Evolutionary conservation across 179 eudicot genomes (phyloP), one percentile per base, ranked within the genome.

Genomic region (Vitellaria paradoxa): DNA sequence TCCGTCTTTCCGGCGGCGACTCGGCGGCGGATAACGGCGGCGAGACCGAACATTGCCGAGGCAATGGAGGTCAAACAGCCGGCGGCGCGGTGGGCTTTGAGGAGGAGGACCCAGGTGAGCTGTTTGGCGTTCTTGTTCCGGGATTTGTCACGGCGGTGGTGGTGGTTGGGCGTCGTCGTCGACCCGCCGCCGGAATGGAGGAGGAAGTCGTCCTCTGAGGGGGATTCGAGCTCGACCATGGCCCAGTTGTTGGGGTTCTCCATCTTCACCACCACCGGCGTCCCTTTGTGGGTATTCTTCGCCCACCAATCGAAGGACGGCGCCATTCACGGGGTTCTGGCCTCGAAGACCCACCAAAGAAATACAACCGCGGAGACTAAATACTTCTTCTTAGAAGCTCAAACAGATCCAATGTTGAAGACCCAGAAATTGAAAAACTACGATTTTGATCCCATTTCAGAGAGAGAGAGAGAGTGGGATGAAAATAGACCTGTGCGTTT

Each of bases 221-320:
- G 96, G 4, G 83, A 68, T n/a, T 91, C 88, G 9, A 93, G 84
- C 76, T 96, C 98, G 11, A 88, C 89, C 80, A 96, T 93, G 14
- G 98, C 89, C 97, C 97, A 95, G 74, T 96, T 91, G 56, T 95
- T 95, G 0, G 98, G 97, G 80, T 91, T 93, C 73, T 93, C 97
- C 98, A 96, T 93, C 63, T 96, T 96, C 5, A 93, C 89, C 8
- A 96, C 96, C 59, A 96, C 98, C 11, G 99, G 94, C 0, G 97
- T 90, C 2, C 98, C 97, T 14, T 87, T 83, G 63, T 87, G 90
- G 9, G 81, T 71, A 47, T 89, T 85, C 50, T 81, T 85, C 17
- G 70, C 87, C 85, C 87, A 84, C 81, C 94, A 91, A 20, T 84
- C 84, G 46, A 92, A 89, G 79, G 89, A 86, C 46, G 98, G 91